Conservation (phyloP, 306 rosid species). For the Dryas alaskensis region DNA sequence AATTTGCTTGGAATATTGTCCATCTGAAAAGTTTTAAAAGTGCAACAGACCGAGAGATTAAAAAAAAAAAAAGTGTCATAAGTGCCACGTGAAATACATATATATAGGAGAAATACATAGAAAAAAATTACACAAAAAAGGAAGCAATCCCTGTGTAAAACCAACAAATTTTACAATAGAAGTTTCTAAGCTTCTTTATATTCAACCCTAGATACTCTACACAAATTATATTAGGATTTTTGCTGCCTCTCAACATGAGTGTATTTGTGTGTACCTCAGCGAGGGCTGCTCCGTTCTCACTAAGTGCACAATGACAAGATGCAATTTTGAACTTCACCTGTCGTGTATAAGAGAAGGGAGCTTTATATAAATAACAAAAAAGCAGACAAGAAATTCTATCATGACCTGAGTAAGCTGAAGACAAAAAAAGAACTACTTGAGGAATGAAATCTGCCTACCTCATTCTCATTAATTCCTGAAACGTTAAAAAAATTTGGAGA, state of each 20-base stretch:
- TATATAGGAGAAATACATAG: conserved; percentile 8
- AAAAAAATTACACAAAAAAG: conserved; percentile 19
- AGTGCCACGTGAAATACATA: not conserved
- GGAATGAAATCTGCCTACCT: conserved; percentile 50
- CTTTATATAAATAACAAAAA: conserved; percentile 11
- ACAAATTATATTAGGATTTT: not conserved
- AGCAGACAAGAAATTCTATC: conserved; percentile 12
- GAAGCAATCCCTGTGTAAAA: conserved; percentile 5
- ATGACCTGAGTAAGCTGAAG: conserved; percentile 19
- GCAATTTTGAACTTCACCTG: conserved; percentile 98
- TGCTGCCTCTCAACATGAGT: not conserved
- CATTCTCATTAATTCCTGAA: conserved; percentile 81
- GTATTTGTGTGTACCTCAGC: conserved; percentile 54
- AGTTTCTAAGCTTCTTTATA: not conserved
- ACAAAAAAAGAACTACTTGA: not conserved
- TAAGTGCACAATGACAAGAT: conserved; percentile 66
- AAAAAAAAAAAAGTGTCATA: conserved; percentile 5
- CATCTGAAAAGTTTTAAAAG: conserved; percentile 57
- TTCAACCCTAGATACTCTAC: not conserved
- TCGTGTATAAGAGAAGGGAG: not conserved
- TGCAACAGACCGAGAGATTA: not conserved
- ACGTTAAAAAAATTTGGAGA: conserved; percentile 79
- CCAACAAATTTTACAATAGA: not conserved
- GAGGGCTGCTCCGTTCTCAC: conserved; percentile 80
- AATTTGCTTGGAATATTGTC: conserved; percentile 86